These are phyloP conservation scores for Vaccinium darrowii DNA, from an alignment of 148 eudicot species.

Conservation along the genomic window DNA sequence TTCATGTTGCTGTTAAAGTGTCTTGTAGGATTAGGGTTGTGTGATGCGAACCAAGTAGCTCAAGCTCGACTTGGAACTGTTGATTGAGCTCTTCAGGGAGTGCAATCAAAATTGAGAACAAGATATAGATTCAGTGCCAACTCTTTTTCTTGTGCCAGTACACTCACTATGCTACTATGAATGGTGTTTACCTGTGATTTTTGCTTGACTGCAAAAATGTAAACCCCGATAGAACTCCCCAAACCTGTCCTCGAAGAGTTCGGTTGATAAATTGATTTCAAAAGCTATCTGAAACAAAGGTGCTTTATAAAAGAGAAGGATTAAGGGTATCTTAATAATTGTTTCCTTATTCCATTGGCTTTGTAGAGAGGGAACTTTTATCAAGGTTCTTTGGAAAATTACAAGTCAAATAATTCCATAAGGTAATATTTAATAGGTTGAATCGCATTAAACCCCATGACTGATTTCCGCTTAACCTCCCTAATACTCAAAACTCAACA, in stretches of 20 bases:
- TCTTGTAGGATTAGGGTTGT: neutral
- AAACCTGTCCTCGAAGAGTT: neutral
- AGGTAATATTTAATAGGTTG: neutral
- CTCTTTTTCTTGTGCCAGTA: neutral
- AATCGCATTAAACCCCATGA: too few species aligned
- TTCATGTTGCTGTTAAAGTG: neutral
- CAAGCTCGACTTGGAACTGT: neutral
- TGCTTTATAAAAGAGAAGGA: neutral
- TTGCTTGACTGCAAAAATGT: neutral
- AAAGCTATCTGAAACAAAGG: neutral
- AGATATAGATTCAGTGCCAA: neutral
- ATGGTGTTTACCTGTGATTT: neutral
- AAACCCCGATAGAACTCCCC: neutral
- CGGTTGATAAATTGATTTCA: neutral
- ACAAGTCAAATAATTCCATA: neutral
- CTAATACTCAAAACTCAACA: too few species aligned
- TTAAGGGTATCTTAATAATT: neutral
- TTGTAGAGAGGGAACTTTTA: neutral
- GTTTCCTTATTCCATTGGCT: neutral
- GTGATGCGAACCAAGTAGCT: neutral
- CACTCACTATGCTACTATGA: neutral
- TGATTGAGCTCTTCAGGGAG: neutral
- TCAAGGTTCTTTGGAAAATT: neutral
- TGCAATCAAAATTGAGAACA: neutral
- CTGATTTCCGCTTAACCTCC: too few species aligned